Evolutionary conservation across 176 grass and related monocot species (phyloP), one percentile per base, ranked within the genome.

Genomic region (Rhynchospora pubera): DNA sequence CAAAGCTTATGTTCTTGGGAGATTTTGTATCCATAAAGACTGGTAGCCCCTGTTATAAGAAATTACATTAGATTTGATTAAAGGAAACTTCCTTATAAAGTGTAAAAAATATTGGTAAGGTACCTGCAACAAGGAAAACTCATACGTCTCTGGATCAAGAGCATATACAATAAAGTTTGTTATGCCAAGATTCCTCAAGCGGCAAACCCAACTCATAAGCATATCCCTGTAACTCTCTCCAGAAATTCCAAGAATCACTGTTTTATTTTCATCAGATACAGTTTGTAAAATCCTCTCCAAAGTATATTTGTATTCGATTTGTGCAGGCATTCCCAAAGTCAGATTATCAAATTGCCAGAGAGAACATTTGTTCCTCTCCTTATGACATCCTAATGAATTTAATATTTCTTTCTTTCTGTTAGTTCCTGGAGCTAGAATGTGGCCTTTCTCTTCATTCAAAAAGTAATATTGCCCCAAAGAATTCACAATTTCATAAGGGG

Each of bases 161-260:
- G 95, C 92, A 86, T 86, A 98, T 0, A 98, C 82, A 57, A 93
- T 11, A 84, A 98, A 94, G 59, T 98, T 98, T 9, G 79, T 80
- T 12, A 93, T 52, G 68, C 78, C 15, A 23, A 98, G 87, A 78
- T 57, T 59, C 56, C 90, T 89, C 61, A 98, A 88, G 10, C 92
- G 87, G 79, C 95, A 98, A 24, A 50, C 92, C 95, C 92, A 98
- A 50, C 85, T 98, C 95, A 98, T 98, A 30, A 98, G 95, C 89
- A 98, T 91, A 62, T 98, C 92, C 78, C 78, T 88, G 78, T 98
- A 98, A 79, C 90, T 91, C 62, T 56, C 68, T 58, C 92, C 95
- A 84, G 95, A 92, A 4, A 98, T 80, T 56, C 89, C 90, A 90
- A 98, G 95, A 55, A 98, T 85, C 52, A 98, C 55, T 5, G 84